These are phyloP conservation scores for Yamadazyma atmosphaerica DNA, from an alignment of 1,139 yeast genomes.

Conservation along the genomic window DNA sequence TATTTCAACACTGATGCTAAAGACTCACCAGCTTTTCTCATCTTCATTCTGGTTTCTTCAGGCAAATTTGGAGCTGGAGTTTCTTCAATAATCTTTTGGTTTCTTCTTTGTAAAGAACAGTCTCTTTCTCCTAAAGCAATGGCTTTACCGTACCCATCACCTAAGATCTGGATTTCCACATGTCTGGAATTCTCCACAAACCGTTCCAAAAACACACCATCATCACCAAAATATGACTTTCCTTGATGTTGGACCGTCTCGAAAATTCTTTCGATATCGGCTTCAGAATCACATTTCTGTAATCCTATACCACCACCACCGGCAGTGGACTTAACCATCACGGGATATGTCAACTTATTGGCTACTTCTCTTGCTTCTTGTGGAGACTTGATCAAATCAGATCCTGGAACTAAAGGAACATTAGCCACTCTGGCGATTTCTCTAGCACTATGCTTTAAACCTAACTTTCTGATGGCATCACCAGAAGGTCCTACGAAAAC, in stretches of 20 bases:
- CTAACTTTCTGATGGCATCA: conserved; percentile 84
- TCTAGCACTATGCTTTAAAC: conserved; percentile 94
- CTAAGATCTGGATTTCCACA: conserved; percentile 94
- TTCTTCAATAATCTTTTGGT: conserved; percentile 94
- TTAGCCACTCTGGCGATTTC: conserved; percentile 85
- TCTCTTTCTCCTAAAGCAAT: conserved; percentile 96
- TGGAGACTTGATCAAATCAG: conserved; percentile 70
- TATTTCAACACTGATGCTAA: conserved; percentile 80
- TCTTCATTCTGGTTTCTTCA: conserved; percentile 65
- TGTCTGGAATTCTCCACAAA: conserved; percentile 94
- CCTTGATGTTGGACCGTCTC: conserved; percentile 94
- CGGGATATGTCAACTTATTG: conserved; percentile 78
- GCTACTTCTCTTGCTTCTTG: conserved; percentile 79
- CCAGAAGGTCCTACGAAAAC: conserved; percentile 87
- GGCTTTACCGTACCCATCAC: conserved; percentile 91
- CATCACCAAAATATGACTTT: conserved; percentile 85
- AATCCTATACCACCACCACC: conserved; percentile 99
- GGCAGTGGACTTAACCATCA: conserved; percentile 96
- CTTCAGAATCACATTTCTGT: conserved; percentile 83
- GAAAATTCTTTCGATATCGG: conserved; percentile 79
- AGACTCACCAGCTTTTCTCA: conserved; percentile 84
- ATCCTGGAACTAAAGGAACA: conserved; percentile 95
- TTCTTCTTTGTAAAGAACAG: conserved; percentile 95
- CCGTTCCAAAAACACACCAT: conserved; percentile 92
- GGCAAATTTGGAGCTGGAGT: conserved; percentile 97